Percentiles rank a stretch among this genome's conserved stretches.
These are phyloP conservation scores for Quaeritorhiza haematococci DNA, from an alignment of 371 early-diverging fungal genomes.

Conservation along the genomic window DNA sequence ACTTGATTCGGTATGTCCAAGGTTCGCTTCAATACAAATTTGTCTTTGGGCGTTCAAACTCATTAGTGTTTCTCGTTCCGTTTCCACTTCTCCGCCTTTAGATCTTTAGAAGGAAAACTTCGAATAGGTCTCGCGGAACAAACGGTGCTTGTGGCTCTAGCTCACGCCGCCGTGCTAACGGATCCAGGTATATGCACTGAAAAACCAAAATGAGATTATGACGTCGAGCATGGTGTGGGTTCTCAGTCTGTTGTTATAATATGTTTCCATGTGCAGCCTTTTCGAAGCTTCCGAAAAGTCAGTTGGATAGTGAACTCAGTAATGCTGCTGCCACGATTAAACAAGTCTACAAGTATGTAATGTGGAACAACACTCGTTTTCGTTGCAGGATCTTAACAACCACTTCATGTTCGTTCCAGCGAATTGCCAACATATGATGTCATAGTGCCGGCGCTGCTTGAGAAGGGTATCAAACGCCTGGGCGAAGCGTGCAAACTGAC, in stretches of 20 bases:
- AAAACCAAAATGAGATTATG: neutral
- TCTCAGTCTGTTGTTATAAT: too few relatives aligned
- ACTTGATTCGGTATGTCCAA: constrained; percentile 66
- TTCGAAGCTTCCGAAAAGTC: constrained; percentile 37
- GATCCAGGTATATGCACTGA: constrained; percentile 14
- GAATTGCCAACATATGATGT: constrained; percentile 87
- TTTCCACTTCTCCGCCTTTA: too few relatives aligned
- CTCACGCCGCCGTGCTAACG: constrained; percentile 64
- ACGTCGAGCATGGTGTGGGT: too few relatives aligned
- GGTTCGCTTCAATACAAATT: neutral
- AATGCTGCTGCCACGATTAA: constrained; percentile 76
- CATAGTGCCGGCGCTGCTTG: constrained; percentile 79
- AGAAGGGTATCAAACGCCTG: constrained; percentile 65
- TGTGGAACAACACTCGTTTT: constrained; percentile 19
- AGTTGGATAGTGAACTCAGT: constrained; percentile 53
- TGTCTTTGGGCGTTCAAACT: neutral
- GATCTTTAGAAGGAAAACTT: constrained; percentile 93
- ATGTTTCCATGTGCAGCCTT: constrained; percentile 22
- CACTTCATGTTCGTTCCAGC: constrained; percentile 30
- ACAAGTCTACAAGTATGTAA: constrained; percentile 77
- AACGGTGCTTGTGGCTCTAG: constrained; percentile 85
- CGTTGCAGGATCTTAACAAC: neutral
- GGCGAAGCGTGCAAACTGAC: constrained; percentile 75
- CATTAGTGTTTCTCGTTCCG: too few relatives aligned
- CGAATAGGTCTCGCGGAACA: constrained; percentile 97